Evolutionary conservation across 225 moss, liverwort and hornwort genomes (phyloP), one percentile per base, ranked within the genome.

Genomic region (Polytrichum formosum): DNA sequence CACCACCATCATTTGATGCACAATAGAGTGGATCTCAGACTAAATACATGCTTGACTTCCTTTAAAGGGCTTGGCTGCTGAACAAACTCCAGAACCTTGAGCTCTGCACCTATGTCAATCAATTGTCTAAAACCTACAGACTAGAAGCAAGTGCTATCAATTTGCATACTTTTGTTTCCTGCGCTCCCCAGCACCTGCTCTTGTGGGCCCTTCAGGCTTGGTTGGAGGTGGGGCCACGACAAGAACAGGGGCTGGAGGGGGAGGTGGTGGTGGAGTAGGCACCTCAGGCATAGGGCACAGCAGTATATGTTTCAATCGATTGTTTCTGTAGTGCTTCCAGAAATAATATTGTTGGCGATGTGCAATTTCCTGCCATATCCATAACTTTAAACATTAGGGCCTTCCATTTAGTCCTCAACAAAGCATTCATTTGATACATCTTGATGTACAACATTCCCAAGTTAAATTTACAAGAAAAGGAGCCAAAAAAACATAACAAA

Each of bases 271-370:
- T 59, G 85, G 86, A 63, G 83, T 82, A 79, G 93, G 91, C 65
- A 78, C 88, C 72, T 90, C 90, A 19, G 94, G 92, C 66, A 98
- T 79, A 64, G 92, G 91, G 33, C 94, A 87, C 72, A 94, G 91
- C 46, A 90, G 72, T 35, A 94, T 92, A 70, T 97, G 92, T 75
- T 97, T 94, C 86, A 97, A 65, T 65, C 97, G 90, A 67, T 98
- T 98, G 67, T 90, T 98, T 37, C 97, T 84, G 75, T 91, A 81
- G 75, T 92, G 88, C 70, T 94, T 98, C 97, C 97, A 98, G 76
- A 87, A 90, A 68, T 90, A 92, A 68, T 91, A 98, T 71, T 98
- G 97, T 78, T 98, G 97, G 27, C 97, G 88, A 78, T 98, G 97
- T 23, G 91, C 97, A 75, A 92, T 69, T 80, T 98, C 97, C 94